Base-by-base conservation (phyloP, 257 asterid genomes). In the Mentha longifolia region DNA sequence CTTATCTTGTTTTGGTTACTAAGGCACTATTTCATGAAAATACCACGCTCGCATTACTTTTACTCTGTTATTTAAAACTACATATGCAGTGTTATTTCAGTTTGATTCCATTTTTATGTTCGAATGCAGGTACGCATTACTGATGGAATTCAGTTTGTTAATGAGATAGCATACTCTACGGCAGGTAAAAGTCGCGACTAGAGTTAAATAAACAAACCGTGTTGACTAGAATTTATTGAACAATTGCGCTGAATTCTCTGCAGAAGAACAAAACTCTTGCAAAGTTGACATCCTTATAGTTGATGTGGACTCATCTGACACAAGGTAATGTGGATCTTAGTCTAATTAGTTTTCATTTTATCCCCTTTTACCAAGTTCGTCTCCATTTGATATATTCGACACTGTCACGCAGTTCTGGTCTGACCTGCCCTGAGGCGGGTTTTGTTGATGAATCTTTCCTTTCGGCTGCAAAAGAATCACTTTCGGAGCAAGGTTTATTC, bases 231-330 rank as follows among this genome's bases (percentile, higher is more conserved):
- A 65, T 60, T 61, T 43, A 69, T 70, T 77, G 52, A 74, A 35
- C 80, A 75, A 52, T 64, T 61, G 75, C 70, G 59, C 17, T 25
- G 4, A 9, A 8, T 68, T 77, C 50, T 67, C 28, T 65, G 77
- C 81, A 76, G 86, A 79, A 61, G 83, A 69, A 52, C 72, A 61
- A 71, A 75, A 37, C 61, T 50, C 74, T 20, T 14, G 61, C 54
- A 82, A 81, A 80, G 46, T 85, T 19, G 95, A 86, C 78, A 52
- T 87, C 65, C 96, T 95, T 78, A 82, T 92, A 70, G 87, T 95
- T 65, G 99, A 95, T 74, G 99, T 89, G 56, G 99, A 95, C 76
- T 88, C 99, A 73, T 79, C 96, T 62, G 96, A 95, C 73, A 77
- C 87, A 7, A 92, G 95, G 99, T 89, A 82, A 33, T 67, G 74